Evolutionary conservation across 2,329 filamentous ascomycete species (phyloP), one percentile per base, ranked within the genome.

Genomic region (Lojkania enalia): DNA sequence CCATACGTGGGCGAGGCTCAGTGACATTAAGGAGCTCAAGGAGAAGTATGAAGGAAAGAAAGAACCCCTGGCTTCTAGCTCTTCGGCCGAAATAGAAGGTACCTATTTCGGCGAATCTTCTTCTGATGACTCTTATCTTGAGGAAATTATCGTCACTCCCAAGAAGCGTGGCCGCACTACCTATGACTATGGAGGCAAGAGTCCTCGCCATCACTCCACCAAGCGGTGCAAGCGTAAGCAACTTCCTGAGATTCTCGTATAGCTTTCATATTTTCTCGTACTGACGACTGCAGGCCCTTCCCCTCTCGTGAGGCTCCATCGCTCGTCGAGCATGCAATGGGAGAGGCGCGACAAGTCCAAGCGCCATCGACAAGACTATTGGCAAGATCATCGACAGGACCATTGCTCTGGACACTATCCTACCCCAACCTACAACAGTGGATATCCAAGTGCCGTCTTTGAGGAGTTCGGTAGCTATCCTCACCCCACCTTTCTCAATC

Each of bases 11-110:
- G 52, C 42, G 42, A 49, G 59, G 14, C 51, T 67, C 7, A 46
- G 48, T 5, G 65, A 67, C 27, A 61, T 69, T 47, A 62, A 60
- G 29, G 55, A 61, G 33, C 36, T 67, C 48, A 61, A 61, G 44
- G 43, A 52, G 9, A 58, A 67, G 31, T 65, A 63, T 21, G 57
- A 60, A 47, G 50, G 58, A n/a, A 62, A 61, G 12, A 38, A 32
- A 1, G 44, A 43, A 12, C 47, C 42, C 25, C 49, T 48, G 16
- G 46, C 44, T 18, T 42, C 39, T 6, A 33, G 38, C 13, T 20
- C 32, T 3, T 35, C 40, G 3, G 48, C 42, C 3, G 46, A 54
- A 3, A n/a, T n/a, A n/a, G n/a, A n/a, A n/a, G n/a, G n/a, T 33
- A 33, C 6, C 42, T 51, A 47, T 9, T 54, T 54, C 6, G 52